Evolutionary conservation across 2,329 filamentous ascomycete species (phyloP).

Genomic region (Talaromyces albobiverticillius): DNA sequence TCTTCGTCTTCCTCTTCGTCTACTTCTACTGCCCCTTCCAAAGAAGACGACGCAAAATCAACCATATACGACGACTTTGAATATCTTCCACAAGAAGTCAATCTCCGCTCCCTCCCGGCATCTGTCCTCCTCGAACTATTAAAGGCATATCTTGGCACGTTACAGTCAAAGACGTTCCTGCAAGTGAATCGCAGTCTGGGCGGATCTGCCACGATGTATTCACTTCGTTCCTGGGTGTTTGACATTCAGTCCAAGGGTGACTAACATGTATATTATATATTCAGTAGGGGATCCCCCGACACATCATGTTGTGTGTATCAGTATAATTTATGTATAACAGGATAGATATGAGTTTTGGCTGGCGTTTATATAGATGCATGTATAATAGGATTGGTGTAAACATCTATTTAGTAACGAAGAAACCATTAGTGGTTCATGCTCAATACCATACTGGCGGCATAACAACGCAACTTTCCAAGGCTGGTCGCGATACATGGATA

Average conservation of each 20-base stretch:
- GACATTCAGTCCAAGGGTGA: background rate
- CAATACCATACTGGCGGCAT: no score
- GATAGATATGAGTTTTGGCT: no score
- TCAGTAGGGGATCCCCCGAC: no score
- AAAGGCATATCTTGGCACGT: conserved; percentile 6
- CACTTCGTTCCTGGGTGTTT: conserved; percentile 7
- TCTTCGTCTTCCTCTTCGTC: background rate
- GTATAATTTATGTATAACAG: no score
- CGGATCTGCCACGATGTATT: conserved; percentile 9
- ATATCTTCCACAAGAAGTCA: conserved; percentile 9
- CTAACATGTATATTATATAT: background rate
- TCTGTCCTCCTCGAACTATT: conserved; percentile 1
- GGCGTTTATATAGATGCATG: no score
- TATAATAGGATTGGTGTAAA: no score
- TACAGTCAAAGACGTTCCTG: background rate
- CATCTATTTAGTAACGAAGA: no score
- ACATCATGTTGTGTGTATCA: no score
- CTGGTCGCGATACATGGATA: no score
- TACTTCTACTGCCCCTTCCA: background rate
- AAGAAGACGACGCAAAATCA: no score
- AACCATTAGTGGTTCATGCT: no score
- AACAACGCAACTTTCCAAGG: no score
- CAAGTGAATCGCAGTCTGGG: conserved; percentile 12
- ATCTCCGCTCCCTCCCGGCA: conserved; percentile 1
- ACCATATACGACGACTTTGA: conserved; percentile 10